Percentiles rank a stretch among this genome's conserved stretches.
phyloP scores from a whole-genome alignment of 163 green algal genomes.

The Scenedesmus sp. region DNA sequence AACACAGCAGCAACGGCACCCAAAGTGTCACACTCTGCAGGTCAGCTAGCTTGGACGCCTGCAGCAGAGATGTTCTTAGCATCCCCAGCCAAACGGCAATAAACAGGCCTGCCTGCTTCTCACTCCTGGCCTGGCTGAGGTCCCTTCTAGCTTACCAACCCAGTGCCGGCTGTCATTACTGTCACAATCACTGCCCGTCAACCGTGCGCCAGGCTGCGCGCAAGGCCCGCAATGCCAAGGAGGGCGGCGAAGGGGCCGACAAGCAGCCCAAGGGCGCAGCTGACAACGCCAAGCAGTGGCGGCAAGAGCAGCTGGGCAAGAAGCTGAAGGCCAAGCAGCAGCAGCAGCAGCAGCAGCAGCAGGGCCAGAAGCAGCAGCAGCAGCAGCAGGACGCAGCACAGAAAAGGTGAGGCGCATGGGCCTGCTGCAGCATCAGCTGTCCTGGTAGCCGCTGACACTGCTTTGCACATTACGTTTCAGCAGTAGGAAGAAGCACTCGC shows the following conservation, averaged over 20 bases:
- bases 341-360: slow-evolving; percentile 23
- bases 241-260: not conserved
- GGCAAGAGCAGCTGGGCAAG: slow-evolving; percentile 60
- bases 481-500: not conserved
- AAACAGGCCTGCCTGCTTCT: no score
- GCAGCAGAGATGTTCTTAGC: no score
- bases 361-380: slow-evolving; percentile 37
- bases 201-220: slow-evolving; percentile 15
- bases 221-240: slow-evolving; percentile 26
- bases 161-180: no score
- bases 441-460: not conserved
- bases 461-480: not conserved
- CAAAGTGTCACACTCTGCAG: not conserved
- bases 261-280: not conserved
- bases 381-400: slow-evolving; percentile 24
- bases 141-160: not conserved
- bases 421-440: no score
- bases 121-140: no score
- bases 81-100: no score
- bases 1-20: not conserved
- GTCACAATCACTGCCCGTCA: not conserved
- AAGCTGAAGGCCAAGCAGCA: slow-evolving; percentile 57
- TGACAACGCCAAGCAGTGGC: slow-evolving; percentile 76
- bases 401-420: slow-evolving; percentile 4
- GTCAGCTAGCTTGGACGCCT: not conserved